A percentile compares a stretch with the other conserved stretches of the same genome.
Conservation (phyloP, 2,329 filamentous ascomycete species). For the Rhinocladiella similis region DNA sequence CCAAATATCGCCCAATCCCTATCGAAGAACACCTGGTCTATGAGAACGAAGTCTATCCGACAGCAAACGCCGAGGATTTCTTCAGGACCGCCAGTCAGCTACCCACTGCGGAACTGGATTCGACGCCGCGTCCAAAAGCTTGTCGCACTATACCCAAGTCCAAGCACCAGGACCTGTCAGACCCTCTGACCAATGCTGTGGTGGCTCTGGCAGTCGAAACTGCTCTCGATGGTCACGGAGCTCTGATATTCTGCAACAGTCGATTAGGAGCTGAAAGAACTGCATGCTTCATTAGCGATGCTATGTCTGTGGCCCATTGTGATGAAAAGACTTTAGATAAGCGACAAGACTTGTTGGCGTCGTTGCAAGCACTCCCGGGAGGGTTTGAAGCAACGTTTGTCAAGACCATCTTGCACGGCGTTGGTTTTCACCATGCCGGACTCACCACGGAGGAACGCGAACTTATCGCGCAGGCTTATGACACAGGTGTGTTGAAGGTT, state of each 20-base stretch:
- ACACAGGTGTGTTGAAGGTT: slow-evolving; percentile 65
- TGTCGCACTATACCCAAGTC: slow-evolving; percentile 56
- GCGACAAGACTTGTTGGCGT: slow-evolving; percentile 64
- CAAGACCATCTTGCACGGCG: slow-evolving; percentile 64
- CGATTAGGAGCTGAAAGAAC: slow-evolving; percentile 67
- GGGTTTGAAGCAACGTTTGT: slow-evolving; percentile 67
- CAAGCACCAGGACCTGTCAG: slow-evolving; percentile 60
- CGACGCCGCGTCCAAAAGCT: slow-evolving; percentile 30
- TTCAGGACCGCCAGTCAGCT: slow-evolving; percentile 60
- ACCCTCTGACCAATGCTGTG: slow-evolving; percentile 68
- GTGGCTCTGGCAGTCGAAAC: slow-evolving; percentile 70
- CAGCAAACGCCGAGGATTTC: slow-evolving; percentile 58
- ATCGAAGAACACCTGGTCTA: slow-evolving; percentile 74
- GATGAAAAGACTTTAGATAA: slow-evolving; percentile 54
- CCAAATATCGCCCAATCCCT: slow-evolving; percentile 71
- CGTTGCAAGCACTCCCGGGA: slow-evolving; percentile 64
- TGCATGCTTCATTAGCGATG: slow-evolving; percentile 66
- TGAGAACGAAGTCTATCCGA: slow-evolving; percentile 66
- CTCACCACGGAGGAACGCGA: slow-evolving; percentile 76
- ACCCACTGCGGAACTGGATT: slow-evolving; percentile 36
- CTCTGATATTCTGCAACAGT: slow-evolving; percentile 72
- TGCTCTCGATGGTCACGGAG: slow-evolving; percentile 67
- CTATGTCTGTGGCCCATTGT: slow-evolving; percentile 56
- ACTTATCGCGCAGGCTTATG: slow-evolving; percentile 69
- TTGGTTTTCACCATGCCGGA: slow-evolving; percentile 68